A percentile compares a stretch with the other conserved stretches of the same genome.
Conservation (phyloP, 106 monocot species). For the Dendrobium huoshanense region DNA sequence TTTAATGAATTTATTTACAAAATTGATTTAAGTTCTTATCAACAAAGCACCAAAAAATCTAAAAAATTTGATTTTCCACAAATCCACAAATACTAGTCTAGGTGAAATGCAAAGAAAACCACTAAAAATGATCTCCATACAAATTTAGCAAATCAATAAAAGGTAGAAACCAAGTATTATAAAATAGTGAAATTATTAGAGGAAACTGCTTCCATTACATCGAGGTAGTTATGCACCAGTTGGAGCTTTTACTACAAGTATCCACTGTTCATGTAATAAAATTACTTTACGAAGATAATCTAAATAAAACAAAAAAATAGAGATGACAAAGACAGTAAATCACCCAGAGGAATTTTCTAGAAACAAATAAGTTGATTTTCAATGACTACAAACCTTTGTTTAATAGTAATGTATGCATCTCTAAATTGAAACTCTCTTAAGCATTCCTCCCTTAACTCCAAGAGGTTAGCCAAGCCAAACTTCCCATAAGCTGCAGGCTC, state of each 20-base stretch:
- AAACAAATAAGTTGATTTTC: not conserved
- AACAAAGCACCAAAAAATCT: no score
- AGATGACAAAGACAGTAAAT: not conserved
- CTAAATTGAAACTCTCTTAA: slow-evolving; percentile 91
- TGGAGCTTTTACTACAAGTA: not conserved
- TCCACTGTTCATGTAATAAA: not conserved
- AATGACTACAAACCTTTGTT: slow-evolving; percentile 55
- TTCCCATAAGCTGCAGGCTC: slow-evolving; percentile 99
- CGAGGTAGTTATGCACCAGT: no score
- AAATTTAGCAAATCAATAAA: no score
- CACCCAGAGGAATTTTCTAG: not conserved
- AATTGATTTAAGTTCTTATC: no score
- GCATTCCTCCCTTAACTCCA: slow-evolving; percentile 98
- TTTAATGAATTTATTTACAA: no score
- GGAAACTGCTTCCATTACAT: no score
- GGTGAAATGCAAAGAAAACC: no score
- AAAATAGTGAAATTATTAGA: no score
- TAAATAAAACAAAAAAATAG: not conserved
- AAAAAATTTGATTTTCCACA: no score
- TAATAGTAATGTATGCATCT: slow-evolving; percentile 94
- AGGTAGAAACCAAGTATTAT: no score
- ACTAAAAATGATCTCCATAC: no score
- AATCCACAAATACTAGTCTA: no score
- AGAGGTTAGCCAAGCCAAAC: slow-evolving; percentile 88
- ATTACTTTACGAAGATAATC: not conserved